phyloP scores from a whole-genome alignment of 768 basidiomycete species.

The Panaeolus cyanescens region DNA sequence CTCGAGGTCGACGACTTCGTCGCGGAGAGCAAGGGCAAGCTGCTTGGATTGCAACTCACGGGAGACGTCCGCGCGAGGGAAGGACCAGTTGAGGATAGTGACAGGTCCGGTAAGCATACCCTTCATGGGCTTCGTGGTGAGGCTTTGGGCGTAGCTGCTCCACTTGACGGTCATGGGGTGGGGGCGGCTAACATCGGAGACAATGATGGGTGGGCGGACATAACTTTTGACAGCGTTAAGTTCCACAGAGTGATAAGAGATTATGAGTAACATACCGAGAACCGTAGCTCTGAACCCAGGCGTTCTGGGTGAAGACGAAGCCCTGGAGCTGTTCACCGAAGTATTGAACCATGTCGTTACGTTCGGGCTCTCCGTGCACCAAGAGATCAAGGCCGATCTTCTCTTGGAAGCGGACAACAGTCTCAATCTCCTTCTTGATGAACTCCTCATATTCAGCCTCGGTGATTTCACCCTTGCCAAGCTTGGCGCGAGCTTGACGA shows the following conservation, averaged over 20 bases:
- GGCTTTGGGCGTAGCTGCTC: slow-evolving; percentile 94
- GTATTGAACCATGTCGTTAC: slow-evolving; percentile 99
- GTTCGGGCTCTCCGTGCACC: slow-evolving; percentile 98
- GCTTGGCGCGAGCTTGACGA: slow-evolving; percentile 93
- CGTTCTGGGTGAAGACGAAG: slow-evolving; percentile 98
- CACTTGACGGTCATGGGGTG: slow-evolving; percentile 94
- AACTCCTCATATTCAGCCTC: slow-evolving; percentile 90
- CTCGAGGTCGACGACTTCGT: slow-evolving; percentile 97
- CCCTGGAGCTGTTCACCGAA: slow-evolving; percentile 95
- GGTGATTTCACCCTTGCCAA: slow-evolving; percentile 88
- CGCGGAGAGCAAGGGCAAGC: slow-evolving; percentile 95
- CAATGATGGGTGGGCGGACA: slow-evolving; percentile 97
- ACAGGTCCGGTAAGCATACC: slow-evolving; percentile 99
- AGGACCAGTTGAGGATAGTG: slow-evolving; percentile 99
- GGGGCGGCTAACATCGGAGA: slow-evolving; percentile 95
- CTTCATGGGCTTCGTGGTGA: slow-evolving; percentile 96
- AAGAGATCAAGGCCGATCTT: slow-evolving; percentile 93
- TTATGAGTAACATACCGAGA: slow-evolving; percentile 71
- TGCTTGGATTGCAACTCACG: slow-evolving; percentile 98
- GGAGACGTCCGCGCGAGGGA: slow-evolving; percentile 97
- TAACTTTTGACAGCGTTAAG: slow-evolving; percentile 50
- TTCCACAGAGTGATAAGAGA: too few relatives aligned
- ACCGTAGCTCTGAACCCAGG: slow-evolving; percentile 99
- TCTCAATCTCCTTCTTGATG: slow-evolving; percentile 97
- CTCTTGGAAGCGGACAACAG: slow-evolving; percentile 96